These are phyloP conservation scores for Hydrangea macrophylla DNA, from an alignment of 148 eudicot genomes.

Conservation along the genomic window DNA sequence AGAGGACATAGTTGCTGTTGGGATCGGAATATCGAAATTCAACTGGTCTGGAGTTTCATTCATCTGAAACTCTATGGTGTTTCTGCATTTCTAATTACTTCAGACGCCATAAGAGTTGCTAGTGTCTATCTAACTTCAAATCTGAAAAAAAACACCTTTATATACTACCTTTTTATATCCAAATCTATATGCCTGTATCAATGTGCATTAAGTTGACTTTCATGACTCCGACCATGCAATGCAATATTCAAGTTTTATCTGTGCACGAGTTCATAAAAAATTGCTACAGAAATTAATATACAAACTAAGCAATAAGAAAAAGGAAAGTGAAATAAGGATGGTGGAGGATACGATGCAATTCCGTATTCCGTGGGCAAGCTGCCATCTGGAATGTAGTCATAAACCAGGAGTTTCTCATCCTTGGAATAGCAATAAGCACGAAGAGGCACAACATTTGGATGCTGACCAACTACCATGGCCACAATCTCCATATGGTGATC, in stretches of 20 bases:
- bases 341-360: constrained; percentile 62
- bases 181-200: too few relatives aligned
- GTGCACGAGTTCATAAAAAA: background rate
- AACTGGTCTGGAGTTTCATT: background rate
- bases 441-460: constrained; percentile 63
- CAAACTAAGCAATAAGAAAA: background rate
- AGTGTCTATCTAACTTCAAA: too few relatives aligned
- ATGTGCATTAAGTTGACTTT: background rate
- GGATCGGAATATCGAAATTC: background rate
- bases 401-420: constrained; percentile 92
- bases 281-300: background rate
- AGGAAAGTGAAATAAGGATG: background rate
- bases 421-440: constrained; percentile 91
- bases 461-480: constrained; percentile 51
- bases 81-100: background rate
- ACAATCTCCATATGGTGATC: constrained; percentile 86
- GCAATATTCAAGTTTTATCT: background rate
- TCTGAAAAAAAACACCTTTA: too few relatives aligned
- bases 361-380: constrained; percentile 58
- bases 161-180: too few relatives aligned
- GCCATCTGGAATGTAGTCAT: constrained; percentile 53
- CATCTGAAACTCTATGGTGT: too few relatives aligned
- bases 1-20: background rate
- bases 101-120: background rate
- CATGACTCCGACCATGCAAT: background rate